Base-by-base conservation (phyloP, 2,329 filamentous ascomycete species). In the Curvularia sp. region DNA sequence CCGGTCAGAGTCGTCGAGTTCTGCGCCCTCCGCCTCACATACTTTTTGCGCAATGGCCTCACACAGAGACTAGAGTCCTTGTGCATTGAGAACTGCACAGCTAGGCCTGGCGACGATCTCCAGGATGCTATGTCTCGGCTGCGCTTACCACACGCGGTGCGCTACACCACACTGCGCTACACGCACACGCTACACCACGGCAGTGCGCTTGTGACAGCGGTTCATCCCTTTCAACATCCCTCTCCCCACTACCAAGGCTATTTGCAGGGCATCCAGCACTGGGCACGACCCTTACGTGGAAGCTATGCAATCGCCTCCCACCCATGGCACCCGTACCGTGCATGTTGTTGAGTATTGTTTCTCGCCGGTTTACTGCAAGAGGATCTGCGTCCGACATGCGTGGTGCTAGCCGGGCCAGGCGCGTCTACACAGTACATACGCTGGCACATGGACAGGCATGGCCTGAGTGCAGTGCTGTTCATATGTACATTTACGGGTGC, bases 141-240 rank as follows among this genome's bases (percentile, higher is more conserved):
- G 56, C 56, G 56, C 52, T 58, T 58, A 58, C 52, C 56, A 55
- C 35, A 39, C 56, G 52, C 56, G 46, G 43, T 50, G 47, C 56
- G 49, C 56, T 55, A 55, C 41, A 22, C 33, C 33, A 55, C 33
- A 31, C 30, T 31, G 30, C 30, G 30, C 28, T 31, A 31, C 28
- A 9, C 28, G 28, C 28, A 31, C 30, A 31, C 56, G 49, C 56
- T 55, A 55, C 41, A 22, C 33, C 33, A 55, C 33, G 33, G 33
- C 33, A 38, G 26, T 55, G 52, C 56, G 56, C 52, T 55, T 55
- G 52, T 55, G 47, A 58, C 47, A 58, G 56, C 56, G 56, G 52
- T 47, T 33, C 52, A 51, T 50, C 15, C 46, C 56, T 47, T 54
- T 55, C 42, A 18, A 51, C 24, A 13, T 22, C 15, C 52, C 35